A percentile compares a stretch with the other conserved stretches of the same genome.
These are phyloP conservation scores for Linderina pennispora DNA, from an alignment of 192 early-diverging fungal species.

Conservation along the genomic window DNA sequence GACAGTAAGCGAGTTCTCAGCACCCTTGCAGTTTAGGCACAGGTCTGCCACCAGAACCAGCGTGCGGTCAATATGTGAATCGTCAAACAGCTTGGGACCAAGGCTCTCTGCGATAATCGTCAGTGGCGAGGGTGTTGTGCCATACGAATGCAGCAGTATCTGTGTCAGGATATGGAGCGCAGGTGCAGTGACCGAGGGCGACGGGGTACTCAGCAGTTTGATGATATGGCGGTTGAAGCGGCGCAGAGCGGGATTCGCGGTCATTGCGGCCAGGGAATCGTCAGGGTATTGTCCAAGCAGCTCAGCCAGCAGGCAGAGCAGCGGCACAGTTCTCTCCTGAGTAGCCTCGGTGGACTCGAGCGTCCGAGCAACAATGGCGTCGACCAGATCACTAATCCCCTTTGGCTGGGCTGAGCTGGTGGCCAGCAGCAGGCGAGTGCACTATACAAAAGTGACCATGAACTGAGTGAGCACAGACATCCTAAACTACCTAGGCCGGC, in stretches of 20 bases:
- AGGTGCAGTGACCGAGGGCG: constrained; percentile 18
- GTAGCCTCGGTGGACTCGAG: too few relatives aligned
- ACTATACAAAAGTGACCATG: too few relatives aligned
- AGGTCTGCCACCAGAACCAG: constrained; percentile 23
- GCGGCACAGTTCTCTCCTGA: background rate
- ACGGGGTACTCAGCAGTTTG: constrained; percentile 22
- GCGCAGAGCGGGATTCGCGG: constrained; percentile 2
- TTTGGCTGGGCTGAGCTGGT: background rate
- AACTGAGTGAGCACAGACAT: too few relatives aligned
- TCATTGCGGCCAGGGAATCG: background rate
- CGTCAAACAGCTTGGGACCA: constrained; percentile 36
- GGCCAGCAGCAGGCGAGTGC: background rate
- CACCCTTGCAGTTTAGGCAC: constrained; percentile 27
- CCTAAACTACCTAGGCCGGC: too few relatives aligned
- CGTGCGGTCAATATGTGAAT: constrained; percentile 20
- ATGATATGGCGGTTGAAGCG: constrained; percentile 23
- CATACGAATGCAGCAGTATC: constrained; percentile 8
- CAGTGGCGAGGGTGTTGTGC: constrained; percentile 5
- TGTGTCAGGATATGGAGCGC: constrained; percentile 28
- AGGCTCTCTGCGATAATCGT: constrained; percentile 9
- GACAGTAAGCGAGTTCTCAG: background rate
- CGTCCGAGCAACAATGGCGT: constrained; percentile 2
- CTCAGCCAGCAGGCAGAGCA: constrained; percentile 11
- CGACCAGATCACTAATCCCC: background rate
- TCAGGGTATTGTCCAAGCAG: constrained; percentile 4